phyloP scores from a whole-genome alignment of 345 rosid species.

The Sonneratia alba region DNA sequence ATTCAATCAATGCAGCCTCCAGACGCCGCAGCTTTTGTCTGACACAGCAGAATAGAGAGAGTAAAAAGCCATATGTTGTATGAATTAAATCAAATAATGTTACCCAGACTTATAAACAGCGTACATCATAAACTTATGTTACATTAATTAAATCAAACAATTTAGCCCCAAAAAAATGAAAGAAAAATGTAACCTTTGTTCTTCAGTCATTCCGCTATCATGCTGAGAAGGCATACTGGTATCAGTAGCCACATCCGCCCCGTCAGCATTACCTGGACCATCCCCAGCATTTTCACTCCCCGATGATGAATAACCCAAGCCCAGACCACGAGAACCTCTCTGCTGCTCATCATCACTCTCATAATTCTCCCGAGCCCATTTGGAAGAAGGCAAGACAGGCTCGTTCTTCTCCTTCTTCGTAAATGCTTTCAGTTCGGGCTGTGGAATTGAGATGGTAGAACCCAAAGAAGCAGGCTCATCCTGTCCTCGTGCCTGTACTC shows the following conservation, averaged over 20 bases:
- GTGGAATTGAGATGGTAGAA: constrained; percentile 43
- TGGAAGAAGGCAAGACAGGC: constrained; percentile 76
- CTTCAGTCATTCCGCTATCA: constrained; percentile 71
- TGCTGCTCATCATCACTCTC: constrained; percentile 80
- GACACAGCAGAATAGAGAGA: constrained; percentile 9
- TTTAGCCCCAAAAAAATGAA: background rate
- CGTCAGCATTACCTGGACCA: constrained; percentile 47
- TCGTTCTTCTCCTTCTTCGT: constrained; percentile 62
- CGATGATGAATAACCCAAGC: constrained; percentile 77
- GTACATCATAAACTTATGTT: background rate
- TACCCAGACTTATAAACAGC: too few relatives aligned
- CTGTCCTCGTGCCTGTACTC: constrained; percentile 22
- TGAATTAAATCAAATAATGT: background rate
- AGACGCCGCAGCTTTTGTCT: constrained; percentile 84
- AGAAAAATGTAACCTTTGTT: constrained; percentile 54
- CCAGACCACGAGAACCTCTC: constrained; percentile 40
- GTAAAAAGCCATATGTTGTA: background rate
- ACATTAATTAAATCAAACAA: background rate
- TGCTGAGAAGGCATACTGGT: constrained; percentile 37
- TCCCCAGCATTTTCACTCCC: constrained; percentile 82
- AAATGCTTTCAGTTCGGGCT: constrained; percentile 59
- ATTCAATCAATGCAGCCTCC: constrained; percentile 90
- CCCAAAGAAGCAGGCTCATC: constrained; percentile 31
- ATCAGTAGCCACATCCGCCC: constrained; percentile 41
- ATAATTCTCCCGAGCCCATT: constrained; percentile 95